Evolutionary conservation across 305 asterid genomes (phyloP).

Genomic region (Nicotiana rustica): DNA sequence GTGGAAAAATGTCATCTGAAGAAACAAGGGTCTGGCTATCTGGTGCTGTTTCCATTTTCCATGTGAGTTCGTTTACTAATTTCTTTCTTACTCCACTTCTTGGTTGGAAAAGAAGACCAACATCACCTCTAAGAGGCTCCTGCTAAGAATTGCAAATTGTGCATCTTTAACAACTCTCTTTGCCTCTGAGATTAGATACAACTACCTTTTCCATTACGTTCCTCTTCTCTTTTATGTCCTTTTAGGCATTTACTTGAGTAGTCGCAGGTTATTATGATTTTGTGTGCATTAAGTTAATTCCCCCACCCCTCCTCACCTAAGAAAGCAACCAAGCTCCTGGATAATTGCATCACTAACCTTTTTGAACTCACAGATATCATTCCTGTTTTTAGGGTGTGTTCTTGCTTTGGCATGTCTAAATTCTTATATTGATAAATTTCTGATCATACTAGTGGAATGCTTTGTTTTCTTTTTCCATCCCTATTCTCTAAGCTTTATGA

Average conservation of each 20-base stretch:
- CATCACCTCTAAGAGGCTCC: neutral
- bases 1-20: conserved; percentile 68
- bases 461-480: neutral
- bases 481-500: conserved; percentile 6
- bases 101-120: neutral
- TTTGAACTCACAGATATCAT: conserved; percentile 7
- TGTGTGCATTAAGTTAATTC: conserved; percentile 4
- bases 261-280: neutral
- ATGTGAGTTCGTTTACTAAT: conserved; percentile 56
- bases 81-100: conserved; percentile 15
- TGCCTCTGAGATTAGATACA: conserved; percentile 13
- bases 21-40: conserved; percentile 75
- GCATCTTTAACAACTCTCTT: conserved; percentile 14
- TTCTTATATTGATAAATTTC: neutral
- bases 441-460: neutral
- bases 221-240: neutral
- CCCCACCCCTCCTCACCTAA: neutral
- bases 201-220: conserved; percentile 20
- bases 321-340: neutral
- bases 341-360: neutral
- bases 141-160: neutral
- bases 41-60: conserved; percentile 76
- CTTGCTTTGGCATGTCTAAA: neutral
- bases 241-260: neutral
- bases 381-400: neutral